Conservation (phyloP, 805 yeast genomes). For the Candida schatavii region DNA sequence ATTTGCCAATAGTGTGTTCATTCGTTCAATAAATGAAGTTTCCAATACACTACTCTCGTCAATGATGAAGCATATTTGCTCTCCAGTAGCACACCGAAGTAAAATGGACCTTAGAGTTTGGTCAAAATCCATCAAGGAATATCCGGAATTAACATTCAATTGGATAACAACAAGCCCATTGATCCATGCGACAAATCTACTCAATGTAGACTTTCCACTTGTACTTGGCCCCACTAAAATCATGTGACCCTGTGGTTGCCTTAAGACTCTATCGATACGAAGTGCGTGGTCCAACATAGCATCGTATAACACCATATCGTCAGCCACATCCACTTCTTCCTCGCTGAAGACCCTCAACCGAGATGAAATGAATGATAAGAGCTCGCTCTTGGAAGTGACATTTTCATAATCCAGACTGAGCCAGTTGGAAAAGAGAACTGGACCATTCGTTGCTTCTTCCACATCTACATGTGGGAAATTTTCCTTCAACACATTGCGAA, state of each 20-base stretch:
- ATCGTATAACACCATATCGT: conserved; percentile 57
- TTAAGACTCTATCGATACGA: conserved; percentile 75
- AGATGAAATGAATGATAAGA: conserved; percentile 56
- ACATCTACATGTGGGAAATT: conserved; percentile 49
- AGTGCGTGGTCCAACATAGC: conserved; percentile 72
- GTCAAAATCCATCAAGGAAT: conserved; percentile 65
- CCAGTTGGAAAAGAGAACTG: conserved; percentile 76
- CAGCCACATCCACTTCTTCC: conserved; percentile 58
- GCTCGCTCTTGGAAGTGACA: conserved; percentile 42
- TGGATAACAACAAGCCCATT: conserved; percentile 67
- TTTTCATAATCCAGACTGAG: conserved; percentile 59
- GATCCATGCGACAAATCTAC: conserved; percentile 88
- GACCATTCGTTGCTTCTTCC: conserved; percentile 35
- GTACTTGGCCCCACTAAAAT: conserved; percentile 81
- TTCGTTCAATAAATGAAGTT: conserved; percentile 78
- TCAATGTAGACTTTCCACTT: conserved; percentile 74
- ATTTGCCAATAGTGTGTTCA: conserved; percentile 91
- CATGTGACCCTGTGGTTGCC: conserved; percentile 87
- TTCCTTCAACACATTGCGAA: conserved; percentile 24
- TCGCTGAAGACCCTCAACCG: conserved; percentile 71
- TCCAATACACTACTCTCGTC: conserved; percentile 80
- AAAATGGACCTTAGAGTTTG: conserved; percentile 54
- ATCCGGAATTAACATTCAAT: conserved; percentile 54
- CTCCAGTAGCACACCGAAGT: conserved; percentile 45
- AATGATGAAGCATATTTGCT: conserved; percentile 65